Base-by-base conservation (phyloP, 2,329 filamentous ascomycete species). In the Colletotrichum phormii region DNA sequence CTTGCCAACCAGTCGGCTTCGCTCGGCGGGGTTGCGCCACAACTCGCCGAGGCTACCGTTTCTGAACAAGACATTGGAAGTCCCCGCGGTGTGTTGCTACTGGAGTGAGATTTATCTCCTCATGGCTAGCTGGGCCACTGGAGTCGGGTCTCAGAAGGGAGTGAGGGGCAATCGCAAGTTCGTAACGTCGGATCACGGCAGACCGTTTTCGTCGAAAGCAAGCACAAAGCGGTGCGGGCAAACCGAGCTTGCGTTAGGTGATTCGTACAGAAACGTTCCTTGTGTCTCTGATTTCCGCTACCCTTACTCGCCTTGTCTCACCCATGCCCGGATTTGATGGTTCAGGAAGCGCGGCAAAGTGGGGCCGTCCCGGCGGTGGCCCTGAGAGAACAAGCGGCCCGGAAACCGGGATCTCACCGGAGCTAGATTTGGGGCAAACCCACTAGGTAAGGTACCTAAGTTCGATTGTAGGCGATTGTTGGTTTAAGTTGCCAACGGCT, bases 131-230 rank as follows among this genome's bases (percentile, higher is more conserved):
- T 64, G 35, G 9, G 31, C 1, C 9, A 33, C 35, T 13, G 35
- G 35, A 3, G 11, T 12, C 35, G 11, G 29, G 12, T n/a, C 31
- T 35, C 13, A 33, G 59, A 15, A 11, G 7, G 15, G 13, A 46
- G 9, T 12, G 12, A 46, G 46, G 35, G 49, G 54, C 35, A 53
- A n/a, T 22, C 42, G 42, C 8, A 49, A 18, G 3, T 42, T 42
- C 37, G 37, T 13, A 37, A 46, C 37, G 42, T 63, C 42, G 46
- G 35, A 60, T 63, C 15, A 54, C 37, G 67, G 62, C 62, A 60
- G 37, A 22, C 49, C 54, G 67, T 46, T 66, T 66, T 9, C 67
- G 55, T 70, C 62, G 12, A 22, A 22, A 9, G 13, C 15, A n/a
- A n/a, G 53, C 5, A 60, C 54, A 70, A 60, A 66, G 67, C 15